Conservation (phyloP, 2,329 filamentous ascomycete species). For the Alternaria sp. region DNA sequence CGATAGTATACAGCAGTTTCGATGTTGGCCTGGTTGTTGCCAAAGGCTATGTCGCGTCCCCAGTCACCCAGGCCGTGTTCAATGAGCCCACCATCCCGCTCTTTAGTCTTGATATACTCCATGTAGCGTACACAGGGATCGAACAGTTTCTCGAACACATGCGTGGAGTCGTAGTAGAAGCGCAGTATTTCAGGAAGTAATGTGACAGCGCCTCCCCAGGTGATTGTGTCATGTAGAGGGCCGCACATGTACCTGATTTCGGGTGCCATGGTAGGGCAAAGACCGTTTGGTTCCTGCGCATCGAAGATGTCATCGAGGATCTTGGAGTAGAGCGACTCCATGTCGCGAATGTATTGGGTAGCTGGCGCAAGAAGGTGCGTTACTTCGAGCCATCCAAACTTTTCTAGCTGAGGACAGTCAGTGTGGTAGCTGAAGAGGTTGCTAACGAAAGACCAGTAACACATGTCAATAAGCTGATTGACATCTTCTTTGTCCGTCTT, state of each 20-base stretch:
- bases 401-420: constrained; percentile 51
- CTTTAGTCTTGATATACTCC: constrained; percentile 54
- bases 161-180: constrained; percentile 54
- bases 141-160: constrained; percentile 51
- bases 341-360: constrained; percentile 48
- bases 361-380: constrained; percentile 57
- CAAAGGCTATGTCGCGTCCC: constrained; percentile 56
- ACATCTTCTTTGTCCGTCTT: constrained; percentile 50
- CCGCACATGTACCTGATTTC: constrained; percentile 61
- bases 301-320: constrained; percentile 60
- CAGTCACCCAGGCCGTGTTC: constrained; percentile 57
- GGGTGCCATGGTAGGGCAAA: constrained; percentile 60
- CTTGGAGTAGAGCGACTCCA: constrained; percentile 59
- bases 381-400: constrained; percentile 61
- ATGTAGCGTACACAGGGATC: constrained; percentile 53
- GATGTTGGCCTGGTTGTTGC: constrained; percentile 58
- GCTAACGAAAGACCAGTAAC: constrained; percentile 52
- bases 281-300: constrained; percentile 55
- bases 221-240: constrained; percentile 59
- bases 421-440: constrained; percentile 55
- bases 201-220: constrained; percentile 55
- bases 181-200: constrained; percentile 47
- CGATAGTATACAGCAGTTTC: constrained; percentile 57
- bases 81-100: constrained; percentile 54
- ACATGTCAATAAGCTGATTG: not conserved